Evolutionary conservation across 352 stramenopile genomes (phyloP), one percentile per base, ranked within the genome.

Genomic region (Albugo candida): DNA sequence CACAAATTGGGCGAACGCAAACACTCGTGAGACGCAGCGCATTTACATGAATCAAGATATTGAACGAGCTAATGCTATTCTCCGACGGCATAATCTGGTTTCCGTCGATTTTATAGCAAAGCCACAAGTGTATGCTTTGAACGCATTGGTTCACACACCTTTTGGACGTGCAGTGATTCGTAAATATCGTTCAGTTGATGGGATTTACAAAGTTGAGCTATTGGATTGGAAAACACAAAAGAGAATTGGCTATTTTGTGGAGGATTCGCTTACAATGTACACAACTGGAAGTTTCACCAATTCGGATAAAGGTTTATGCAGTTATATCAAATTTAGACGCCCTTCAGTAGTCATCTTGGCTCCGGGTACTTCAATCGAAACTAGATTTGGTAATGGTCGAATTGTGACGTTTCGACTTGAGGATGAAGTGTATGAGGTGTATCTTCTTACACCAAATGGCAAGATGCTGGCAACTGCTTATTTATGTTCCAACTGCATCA

Each of bases 181-280:
- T 40, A 79, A 73, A 41, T 87, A 80, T 47, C 68, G 76, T 14
- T 60, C 61, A 1, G 53, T 74, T 10, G 74, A 86, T 49, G 77
- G 68, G n/a, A 83, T 91, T 19, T 91, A 91, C 57, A 50, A 65
- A n/a, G 63, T 91, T 1, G 72, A 91, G 46, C 59, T 91, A 20
- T 61, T 72, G 13, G 72, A 84, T 46, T 87, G 69, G 68, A 63
- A 31, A 8, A 31, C 24, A 31, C 24, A 31, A 8, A 31, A 31
- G 24, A 31, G 24, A 31, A 3, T 31, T 31, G 24, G 24, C 24
- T 31, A 31, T 31, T 67, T 84, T 1, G 47, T 68, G 0, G 66
- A 85, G 45, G 63, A 82, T 14, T 82, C 60, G 24, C 54, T 83
- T 8, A 50, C 63, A 5, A 47, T 52, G 4, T 68, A 65, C 19